Base-by-base conservation (phyloP, 2,329 filamentous ascomycete species). In the Chrysoporthe austroafricana region DNA sequence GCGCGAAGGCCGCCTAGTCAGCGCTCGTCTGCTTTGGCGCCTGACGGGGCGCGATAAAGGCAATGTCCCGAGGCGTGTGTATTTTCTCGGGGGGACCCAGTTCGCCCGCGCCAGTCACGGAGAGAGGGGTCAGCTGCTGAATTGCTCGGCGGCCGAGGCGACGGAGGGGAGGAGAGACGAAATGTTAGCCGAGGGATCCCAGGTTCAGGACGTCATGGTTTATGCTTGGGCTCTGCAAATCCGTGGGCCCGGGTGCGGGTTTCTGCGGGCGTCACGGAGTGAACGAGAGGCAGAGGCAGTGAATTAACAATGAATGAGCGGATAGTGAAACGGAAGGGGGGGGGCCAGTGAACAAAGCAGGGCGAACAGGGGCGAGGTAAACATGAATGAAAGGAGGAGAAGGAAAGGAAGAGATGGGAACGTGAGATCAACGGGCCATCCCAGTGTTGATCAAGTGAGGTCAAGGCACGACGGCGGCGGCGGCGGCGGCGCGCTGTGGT, bases 351-450 rank as follows among this genome's bases (percentile, higher is more conserved):
- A 32, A 62, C 21, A 48, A 62, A 50, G 21, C 26, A 60, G 42
- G 43, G n/a, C 7, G 26, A 13, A 13, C 13, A 44, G 14, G 34
- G 59, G 11, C 21, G 59, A 48, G 18, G 59, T 34, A 61, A 8
- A 61, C 36, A 8, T 16, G 21, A 48, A 46, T 46, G n/a, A 26
- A 46, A 57, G 42, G 13, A 54, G 26, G 34, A 14, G 42, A 7
- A 21, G 21, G 46, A 39, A 21, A 16, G 34, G 21, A 43, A 54
- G n/a, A 58, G 44, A 48, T 34, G 42, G 58, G 58, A 39, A 62
- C 39, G 62, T 63, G 63, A 52, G 63, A 66, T 63, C 52, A 68
- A 62, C 62, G 62, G 57, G 42, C 42, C 42, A 34, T 46, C 16
- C 7, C 26, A 44, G 46, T 36, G 59, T 39, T 62, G 59, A 62